Evolutionary conservation across 2,329 filamentous ascomycete genomes (phyloP).

Genomic region (Penicillium fuscoglaucum): DNA sequence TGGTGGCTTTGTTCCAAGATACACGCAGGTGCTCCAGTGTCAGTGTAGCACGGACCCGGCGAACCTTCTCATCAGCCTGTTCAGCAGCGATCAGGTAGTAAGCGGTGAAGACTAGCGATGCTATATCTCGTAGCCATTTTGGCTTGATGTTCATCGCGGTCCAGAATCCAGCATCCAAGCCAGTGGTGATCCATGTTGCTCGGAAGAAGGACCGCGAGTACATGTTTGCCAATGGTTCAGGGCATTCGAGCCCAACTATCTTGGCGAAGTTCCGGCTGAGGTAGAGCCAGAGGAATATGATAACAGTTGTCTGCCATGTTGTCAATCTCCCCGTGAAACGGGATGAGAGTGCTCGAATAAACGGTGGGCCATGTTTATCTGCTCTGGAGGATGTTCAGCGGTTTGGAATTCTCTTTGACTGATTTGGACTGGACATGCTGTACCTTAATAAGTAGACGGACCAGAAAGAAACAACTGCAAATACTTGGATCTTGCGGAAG

Average conservation of each 20-base stretch:
- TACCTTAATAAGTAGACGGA: slow-evolving; percentile 77
- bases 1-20: slow-evolving; percentile 92
- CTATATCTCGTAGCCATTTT: slow-evolving; percentile 78
- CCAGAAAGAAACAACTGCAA: slow-evolving; percentile 91
- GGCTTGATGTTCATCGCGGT: slow-evolving; percentile 88
- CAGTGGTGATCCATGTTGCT: slow-evolving; percentile 94
- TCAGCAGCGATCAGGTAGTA: slow-evolving; percentile 95
- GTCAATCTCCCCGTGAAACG: slow-evolving; percentile 71
- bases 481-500: slow-evolving; percentile 88
- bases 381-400: slow-evolving; percentile 56
- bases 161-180: slow-evolving; percentile 95
- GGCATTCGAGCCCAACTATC: slow-evolving; percentile 83
- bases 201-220: slow-evolving; percentile 92
- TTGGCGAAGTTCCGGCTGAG: slow-evolving; percentile 91
- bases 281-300: slow-evolving; percentile 90
- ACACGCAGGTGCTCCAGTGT: slow-evolving; percentile 90
- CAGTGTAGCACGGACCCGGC: slow-evolving; percentile 80
- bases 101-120: slow-evolving; percentile 77
- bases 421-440: slow-evolving; percentile 17
- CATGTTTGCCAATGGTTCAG: slow-evolving; percentile 90
- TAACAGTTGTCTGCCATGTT: slow-evolving; percentile 82
- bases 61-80: slow-evolving; percentile 92
- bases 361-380: slow-evolving; percentile 82
- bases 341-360: slow-evolving; percentile 68
- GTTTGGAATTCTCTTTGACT: background rate